A percentile compares a stretch with the other conserved stretches of the same genome.
Evolutionary conservation across 768 basidiomycete species (phyloP).

Genomic region (Heimioporus sp.): DNA sequence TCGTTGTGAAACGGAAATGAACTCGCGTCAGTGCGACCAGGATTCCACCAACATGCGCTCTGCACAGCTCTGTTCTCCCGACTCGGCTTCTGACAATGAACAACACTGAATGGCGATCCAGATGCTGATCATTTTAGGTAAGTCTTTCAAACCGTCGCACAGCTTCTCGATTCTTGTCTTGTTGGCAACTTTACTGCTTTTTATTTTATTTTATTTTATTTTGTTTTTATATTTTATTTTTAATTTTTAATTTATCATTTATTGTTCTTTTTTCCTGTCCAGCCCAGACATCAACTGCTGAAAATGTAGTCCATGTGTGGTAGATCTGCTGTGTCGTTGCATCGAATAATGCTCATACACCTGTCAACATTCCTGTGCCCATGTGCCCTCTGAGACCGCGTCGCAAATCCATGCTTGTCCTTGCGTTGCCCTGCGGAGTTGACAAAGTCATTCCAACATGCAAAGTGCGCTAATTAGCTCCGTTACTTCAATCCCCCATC

Average conservation of each 20-base stretch:
- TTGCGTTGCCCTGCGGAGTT: slow-evolving; percentile 18
- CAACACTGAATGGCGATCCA: slow-evolving; percentile 19
- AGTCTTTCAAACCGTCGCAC: slow-evolving; percentile 15
- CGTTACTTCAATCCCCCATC: slow-evolving; percentile 26
- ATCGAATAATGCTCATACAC: slow-evolving; percentile 22
- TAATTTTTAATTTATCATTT: background rate
- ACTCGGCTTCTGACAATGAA: slow-evolving; percentile 24
- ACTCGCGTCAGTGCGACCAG: slow-evolving; percentile 23
- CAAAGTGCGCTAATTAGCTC: slow-evolving; percentile 34
- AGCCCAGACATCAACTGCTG: slow-evolving; percentile 21
- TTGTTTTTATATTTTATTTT: too few species aligned
- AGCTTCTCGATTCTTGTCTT: slow-evolving; percentile 19
- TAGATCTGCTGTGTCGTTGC: slow-evolving; percentile 24
- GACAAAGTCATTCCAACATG: slow-evolving; percentile 29
- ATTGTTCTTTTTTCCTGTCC: slow-evolving; percentile 8
- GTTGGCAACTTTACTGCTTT: slow-evolving; percentile 12
- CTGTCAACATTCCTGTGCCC: slow-evolving; percentile 19
- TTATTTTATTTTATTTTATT: too few species aligned
- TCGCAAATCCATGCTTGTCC: slow-evolving; percentile 19
- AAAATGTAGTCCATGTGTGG: slow-evolving; percentile 24
- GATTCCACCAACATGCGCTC: slow-evolving; percentile 17
- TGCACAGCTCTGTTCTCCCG: slow-evolving; percentile 16
- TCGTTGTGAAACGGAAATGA: slow-evolving; percentile 34
- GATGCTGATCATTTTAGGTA: slow-evolving; percentile 24
- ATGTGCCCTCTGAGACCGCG: slow-evolving; percentile 27